These are phyloP conservation scores for Solanum rostratum DNA, from an alignment of 257 asterid species.

Conservation along the genomic window DNA sequence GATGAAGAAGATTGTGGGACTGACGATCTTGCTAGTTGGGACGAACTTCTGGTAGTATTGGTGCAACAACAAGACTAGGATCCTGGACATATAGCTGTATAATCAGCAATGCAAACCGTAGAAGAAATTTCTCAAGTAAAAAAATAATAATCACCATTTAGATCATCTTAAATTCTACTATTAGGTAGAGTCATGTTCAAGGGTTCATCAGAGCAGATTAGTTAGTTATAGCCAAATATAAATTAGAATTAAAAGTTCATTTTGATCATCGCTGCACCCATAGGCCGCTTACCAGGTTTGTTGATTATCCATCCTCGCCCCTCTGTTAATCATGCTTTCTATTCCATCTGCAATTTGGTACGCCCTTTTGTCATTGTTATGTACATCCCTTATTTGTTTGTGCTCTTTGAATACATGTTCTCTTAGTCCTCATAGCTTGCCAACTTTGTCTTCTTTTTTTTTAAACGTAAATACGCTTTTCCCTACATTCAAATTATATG, in stretches of 20 bases:
- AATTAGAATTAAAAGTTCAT: neutral
- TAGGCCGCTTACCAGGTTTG: too few species aligned
- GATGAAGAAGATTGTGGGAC: conserved; percentile 36
- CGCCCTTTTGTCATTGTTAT: too few species aligned
- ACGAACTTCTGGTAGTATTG: conserved; percentile 42
- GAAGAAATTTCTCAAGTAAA: neutral
- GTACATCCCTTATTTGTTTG: too few species aligned
- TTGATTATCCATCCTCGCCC: too few species aligned
- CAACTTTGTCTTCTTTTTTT: too few species aligned
- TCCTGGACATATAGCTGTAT: conserved; percentile 31
- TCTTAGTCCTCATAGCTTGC: too few species aligned
- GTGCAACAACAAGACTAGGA: conserved; percentile 65
- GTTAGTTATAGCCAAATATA: neutral
- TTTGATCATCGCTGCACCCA: too few species aligned
- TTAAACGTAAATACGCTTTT: too few species aligned
- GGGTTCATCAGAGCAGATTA: neutral
- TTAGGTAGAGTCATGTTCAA: neutral
- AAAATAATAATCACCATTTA: neutral
- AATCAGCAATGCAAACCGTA: neutral
- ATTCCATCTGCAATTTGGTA: too few species aligned
- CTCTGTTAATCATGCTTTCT: too few species aligned
- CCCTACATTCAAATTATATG: too few species aligned
- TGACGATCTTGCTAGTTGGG: conserved; percentile 54
- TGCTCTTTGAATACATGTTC: too few species aligned
- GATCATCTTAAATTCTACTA: neutral